Evolutionary conservation across 768 basidiomycete genomes (phyloP), one percentile per base, ranked within the genome.

Genomic region (Kwoniella newhampshirensis): DNA sequence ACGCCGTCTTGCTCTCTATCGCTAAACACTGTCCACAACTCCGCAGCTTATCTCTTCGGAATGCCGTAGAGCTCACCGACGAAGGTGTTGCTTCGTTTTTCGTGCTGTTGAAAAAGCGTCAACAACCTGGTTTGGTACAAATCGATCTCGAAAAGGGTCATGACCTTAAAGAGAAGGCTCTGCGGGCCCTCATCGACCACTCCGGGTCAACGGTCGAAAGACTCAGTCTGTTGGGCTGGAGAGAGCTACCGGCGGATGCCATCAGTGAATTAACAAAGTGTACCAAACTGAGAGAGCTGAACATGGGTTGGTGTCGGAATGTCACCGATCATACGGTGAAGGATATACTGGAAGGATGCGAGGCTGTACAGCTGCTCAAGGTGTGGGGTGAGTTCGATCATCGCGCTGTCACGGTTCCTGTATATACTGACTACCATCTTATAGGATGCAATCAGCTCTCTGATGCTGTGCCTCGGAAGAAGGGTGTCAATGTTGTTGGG

Each of bases 291-390:
- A 77, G 72, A 64, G 81, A 78, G 69, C 60, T 97, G 37, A 88
- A 98, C 68, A 76, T 92, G 2, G 87, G 92, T 1, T 98, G 87
- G 83, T 91, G 91, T 66, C 79, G 93, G 45, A 81, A 82, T 20
- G 81, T 88, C 37, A 87, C 92, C 57, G 87, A 98, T 75, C 92
- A 87, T 68, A 80, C 87, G 2, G 77, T 97, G 60, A 86, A 88
- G 75, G 82, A 78, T 13, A 77, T 91, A 63, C 67, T 91, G 40
- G 79, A 82, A 12, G 76, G 69, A 0, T 81, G 82, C 51, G 39
- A 68, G 0, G 67, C 76, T 21, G 56, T 86, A 20, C 62, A 73
- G 54, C 78, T 79, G 32, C 67, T 86, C 62, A 82, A 78, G 54
- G 80, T 83, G 11, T 86, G 75, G 75, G 75, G 74, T 75, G 60